Percentiles rank a stretch among this genome's conserved stretches.
phyloP scores from a whole-genome alignment of 2,329 filamentous ascomycete species.

The Aspergillus vadensis region DNA sequence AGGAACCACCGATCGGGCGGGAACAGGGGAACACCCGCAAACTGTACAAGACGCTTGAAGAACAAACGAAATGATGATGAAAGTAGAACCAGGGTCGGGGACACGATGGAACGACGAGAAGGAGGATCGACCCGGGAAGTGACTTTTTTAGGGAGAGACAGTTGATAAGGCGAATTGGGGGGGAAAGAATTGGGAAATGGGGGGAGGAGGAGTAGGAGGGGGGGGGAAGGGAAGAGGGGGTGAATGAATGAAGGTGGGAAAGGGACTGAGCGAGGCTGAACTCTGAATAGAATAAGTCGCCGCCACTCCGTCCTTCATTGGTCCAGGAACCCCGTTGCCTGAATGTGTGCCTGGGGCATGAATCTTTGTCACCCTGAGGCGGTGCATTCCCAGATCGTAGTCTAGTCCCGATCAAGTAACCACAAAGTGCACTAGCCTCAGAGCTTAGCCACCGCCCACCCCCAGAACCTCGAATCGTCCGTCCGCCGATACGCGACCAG shows the following conservation, averaged over 20 bases:
- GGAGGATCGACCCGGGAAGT: conserved; percentile 12
- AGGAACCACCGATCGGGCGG: conserved; percentile 17
- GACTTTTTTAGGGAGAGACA: conserved; percentile 5
- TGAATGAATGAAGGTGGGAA: too few species aligned
- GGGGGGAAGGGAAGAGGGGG: neutral
- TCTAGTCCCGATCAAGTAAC: neutral
- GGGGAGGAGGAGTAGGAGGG: conserved; percentile 17
- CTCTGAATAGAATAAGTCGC: neutral
- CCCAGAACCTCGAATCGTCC: neutral
- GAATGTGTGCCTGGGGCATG: conserved; percentile 9
- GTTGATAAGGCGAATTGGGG: conserved; percentile 14
- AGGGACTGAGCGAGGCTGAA: conserved; percentile 2
- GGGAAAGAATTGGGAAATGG: conserved; percentile 13
- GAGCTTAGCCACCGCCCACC: conserved; percentile 12
- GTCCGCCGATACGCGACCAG: conserved; percentile 11
- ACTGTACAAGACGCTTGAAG: neutral
- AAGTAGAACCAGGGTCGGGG: conserved; percentile 12
- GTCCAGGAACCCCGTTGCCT: conserved; percentile 19
- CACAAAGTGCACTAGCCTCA: conserved; percentile 4
- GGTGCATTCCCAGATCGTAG: conserved; percentile 6
- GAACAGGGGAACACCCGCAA: conserved; percentile 4
- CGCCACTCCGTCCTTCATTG: conserved; percentile 12
- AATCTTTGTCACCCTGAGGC: conserved; percentile 6
- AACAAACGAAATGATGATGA: neutral
- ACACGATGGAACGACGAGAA: conserved; percentile 6